Percentiles rank a stretch among this genome's conserved stretches.
Evolutionary conservation across 2,329 filamentous ascomycete genomes (phyloP).

Genomic region (Chaetomium sp.): DNA sequence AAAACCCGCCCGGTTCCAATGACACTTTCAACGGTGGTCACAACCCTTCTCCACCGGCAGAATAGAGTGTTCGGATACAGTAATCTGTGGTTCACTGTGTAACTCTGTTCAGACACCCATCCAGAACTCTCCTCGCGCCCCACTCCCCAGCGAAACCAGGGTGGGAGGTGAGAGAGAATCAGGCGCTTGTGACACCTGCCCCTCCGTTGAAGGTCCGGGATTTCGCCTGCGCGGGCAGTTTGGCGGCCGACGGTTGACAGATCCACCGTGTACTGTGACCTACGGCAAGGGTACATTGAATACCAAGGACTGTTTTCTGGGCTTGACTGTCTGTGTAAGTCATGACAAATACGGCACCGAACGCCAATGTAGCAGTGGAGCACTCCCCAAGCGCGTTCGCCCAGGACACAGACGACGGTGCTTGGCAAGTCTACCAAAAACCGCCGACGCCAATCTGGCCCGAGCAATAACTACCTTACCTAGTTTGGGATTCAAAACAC

Average conservation of each 20-base stretch:
- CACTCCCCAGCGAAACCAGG: not conserved
- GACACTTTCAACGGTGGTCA: not conserved
- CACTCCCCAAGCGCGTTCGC: not conserved
- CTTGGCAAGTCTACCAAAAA: not conserved
- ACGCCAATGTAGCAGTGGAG: not conserved
- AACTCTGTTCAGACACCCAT: too few species aligned
- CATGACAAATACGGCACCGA: not conserved
- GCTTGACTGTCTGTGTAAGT: not conserved
- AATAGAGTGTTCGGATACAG: not conserved
- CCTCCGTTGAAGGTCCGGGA: not conserved
- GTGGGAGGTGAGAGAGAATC: not conserved
- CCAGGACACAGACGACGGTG: not conserved
- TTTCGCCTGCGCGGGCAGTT: not conserved
- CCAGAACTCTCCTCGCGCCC: not conserved
- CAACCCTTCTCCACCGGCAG: not conserved
- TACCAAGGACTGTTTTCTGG: not conserved
- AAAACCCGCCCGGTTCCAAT: not conserved
- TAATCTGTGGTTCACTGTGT: too few species aligned
- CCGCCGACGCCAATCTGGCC: not conserved
- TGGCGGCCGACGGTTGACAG: not conserved
- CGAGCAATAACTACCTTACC: not conserved
- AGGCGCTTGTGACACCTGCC: slow-evolving; percentile 8
- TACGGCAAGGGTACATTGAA: not conserved
- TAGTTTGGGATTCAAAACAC: not conserved
- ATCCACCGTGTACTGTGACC: slow-evolving; percentile 2